Evolutionary conservation across 306 rosid species (phyloP).

Genomic region (Vicia villosa): DNA sequence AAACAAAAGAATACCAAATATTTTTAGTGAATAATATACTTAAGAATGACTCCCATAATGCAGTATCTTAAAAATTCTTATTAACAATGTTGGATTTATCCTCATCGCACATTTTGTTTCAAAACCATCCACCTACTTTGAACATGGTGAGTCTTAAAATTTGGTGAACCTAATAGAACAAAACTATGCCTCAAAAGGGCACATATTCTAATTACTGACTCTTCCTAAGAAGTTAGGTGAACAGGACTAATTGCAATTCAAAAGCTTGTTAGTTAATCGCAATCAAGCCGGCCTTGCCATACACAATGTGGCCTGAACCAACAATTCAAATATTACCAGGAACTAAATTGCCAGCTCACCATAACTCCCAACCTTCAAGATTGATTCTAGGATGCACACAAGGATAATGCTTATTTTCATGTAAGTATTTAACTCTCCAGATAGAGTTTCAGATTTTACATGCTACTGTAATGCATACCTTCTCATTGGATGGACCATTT

Average conservation of each 20-base stretch:
- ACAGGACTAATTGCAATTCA: constrained; percentile 27
- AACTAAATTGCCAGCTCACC: constrained; percentile 26
- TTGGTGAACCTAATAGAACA: constrained; percentile 9
- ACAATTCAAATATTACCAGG: constrained; percentile 29
- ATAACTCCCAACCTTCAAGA: constrained; percentile 28
- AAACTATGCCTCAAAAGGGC: constrained; percentile 7
- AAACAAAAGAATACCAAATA: background rate
- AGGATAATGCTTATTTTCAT: constrained; percentile 33
- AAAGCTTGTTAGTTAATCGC: constrained; percentile 17
- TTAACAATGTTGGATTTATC: constrained; percentile 26
- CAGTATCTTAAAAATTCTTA: constrained; percentile 9
- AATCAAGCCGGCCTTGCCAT: constrained; percentile 17
- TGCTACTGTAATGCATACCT: constrained; percentile 67
- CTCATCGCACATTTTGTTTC: constrained; percentile 8
- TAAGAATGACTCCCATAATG: constrained; percentile 10
- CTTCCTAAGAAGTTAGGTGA: constrained; percentile 13
- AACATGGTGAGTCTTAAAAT: constrained; percentile 17
- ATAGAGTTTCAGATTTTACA: constrained; percentile 32
- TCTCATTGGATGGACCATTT: constrained; percentile 66
- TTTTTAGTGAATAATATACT: background rate
- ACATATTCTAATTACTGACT: constrained; percentile 23
- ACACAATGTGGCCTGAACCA: constrained; percentile 24
- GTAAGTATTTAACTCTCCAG: constrained; percentile 29
- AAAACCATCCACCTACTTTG: constrained; percentile 24
- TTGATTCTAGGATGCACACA: constrained; percentile 34